Conservation (phyloP, 108 stramenopile species). For the Cyclotella baltica region DNA sequence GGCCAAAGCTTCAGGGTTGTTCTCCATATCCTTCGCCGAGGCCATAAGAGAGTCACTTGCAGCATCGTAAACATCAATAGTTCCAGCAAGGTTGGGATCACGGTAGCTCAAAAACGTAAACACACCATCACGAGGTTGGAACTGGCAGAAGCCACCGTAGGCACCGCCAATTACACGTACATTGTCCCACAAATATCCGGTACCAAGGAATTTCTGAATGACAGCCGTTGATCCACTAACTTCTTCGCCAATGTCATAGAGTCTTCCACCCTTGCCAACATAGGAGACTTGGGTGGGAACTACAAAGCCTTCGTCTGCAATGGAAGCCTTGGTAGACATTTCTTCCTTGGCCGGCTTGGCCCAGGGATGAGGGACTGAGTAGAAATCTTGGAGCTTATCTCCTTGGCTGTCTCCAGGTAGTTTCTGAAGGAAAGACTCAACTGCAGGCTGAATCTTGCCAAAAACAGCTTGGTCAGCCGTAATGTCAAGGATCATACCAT, state of each 20-base stretch:
- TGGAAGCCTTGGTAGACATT: conserved; percentile 70
- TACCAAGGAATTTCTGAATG: conserved; percentile 83
- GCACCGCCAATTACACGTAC: conserved; percentile 95
- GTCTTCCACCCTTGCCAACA: conserved; percentile 91
- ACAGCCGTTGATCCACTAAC: conserved; percentile 83
- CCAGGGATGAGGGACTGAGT: conserved; percentile 82
- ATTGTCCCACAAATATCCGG: conserved; percentile 94
- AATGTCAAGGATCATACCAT: conserved; percentile 93
- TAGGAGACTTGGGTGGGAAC: conserved; percentile 96
- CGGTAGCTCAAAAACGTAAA: conserved; percentile 94
- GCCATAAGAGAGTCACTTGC: conserved; percentile 83
- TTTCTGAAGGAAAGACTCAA: conserved; percentile 73
- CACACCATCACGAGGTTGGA: conserved; percentile 77
- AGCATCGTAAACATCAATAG: conserved; percentile 94
- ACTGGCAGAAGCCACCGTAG: conserved; percentile 95
- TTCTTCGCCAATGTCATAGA: conserved; percentile 86
- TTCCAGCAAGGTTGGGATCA: conserved; percentile 94
- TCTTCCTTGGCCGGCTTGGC: conserved; percentile 74
- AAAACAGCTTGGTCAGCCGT: conserved; percentile 86
- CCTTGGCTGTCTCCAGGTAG: conserved; percentile 79
- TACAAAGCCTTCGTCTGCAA: conserved; percentile 92
- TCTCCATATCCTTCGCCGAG: conserved; percentile 82
- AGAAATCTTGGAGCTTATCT: conserved; percentile 74
- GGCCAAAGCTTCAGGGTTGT: conserved; percentile 80
- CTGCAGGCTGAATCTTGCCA: conserved; percentile 67